phyloP scores from a whole-genome alignment of 2,329 filamentous ascomycete genomes.

The Alternaria conjuncta region DNA sequence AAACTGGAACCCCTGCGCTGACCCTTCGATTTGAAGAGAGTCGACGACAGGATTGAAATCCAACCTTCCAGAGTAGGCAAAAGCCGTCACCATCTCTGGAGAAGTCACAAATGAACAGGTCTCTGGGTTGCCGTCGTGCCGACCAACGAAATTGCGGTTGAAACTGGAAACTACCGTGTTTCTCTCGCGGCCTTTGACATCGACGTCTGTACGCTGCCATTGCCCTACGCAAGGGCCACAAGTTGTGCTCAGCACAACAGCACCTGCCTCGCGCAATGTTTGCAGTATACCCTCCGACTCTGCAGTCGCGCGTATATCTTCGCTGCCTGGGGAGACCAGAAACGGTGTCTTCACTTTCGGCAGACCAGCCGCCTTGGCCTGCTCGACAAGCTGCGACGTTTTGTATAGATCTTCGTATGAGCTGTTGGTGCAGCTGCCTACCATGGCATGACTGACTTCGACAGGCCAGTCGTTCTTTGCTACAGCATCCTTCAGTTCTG shows the following conservation, averaged over 20 bases:
- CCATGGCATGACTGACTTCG: constrained; percentile 38
- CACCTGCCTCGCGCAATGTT: constrained; percentile 37
- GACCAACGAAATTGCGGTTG: constrained; percentile 49
- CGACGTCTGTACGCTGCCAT: constrained; percentile 46
- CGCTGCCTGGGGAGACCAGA: constrained; percentile 44
- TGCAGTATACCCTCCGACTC: constrained; percentile 40
- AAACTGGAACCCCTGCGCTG: constrained; percentile 31
- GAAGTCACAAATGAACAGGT: constrained; percentile 59
- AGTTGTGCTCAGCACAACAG: constrained; percentile 41
- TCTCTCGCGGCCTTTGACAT: constrained; percentile 25
- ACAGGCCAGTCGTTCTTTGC: constrained; percentile 39
- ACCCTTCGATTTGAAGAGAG: constrained; percentile 16
- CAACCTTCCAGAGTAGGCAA: constrained; percentile 25
- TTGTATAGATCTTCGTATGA: constrained; percentile 48
- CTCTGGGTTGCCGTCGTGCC: constrained; percentile 50
- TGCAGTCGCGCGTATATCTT: constrained; percentile 43
- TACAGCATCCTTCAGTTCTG: constrained; percentile 35
- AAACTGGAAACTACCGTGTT: constrained; percentile 48
- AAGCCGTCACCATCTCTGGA: constrained; percentile 55
- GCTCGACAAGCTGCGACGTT: constrained; percentile 34
- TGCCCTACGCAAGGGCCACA: constrained; percentile 48
- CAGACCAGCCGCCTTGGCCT: constrained; percentile 41
- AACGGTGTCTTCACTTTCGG: constrained; percentile 38
- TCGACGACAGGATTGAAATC: constrained; percentile 41
- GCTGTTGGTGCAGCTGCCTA: constrained; percentile 48